These are phyloP conservation scores for Sugiyamaella chiloensis DNA, from an alignment of 805 yeast genomes.

Conservation along the genomic window DNA sequence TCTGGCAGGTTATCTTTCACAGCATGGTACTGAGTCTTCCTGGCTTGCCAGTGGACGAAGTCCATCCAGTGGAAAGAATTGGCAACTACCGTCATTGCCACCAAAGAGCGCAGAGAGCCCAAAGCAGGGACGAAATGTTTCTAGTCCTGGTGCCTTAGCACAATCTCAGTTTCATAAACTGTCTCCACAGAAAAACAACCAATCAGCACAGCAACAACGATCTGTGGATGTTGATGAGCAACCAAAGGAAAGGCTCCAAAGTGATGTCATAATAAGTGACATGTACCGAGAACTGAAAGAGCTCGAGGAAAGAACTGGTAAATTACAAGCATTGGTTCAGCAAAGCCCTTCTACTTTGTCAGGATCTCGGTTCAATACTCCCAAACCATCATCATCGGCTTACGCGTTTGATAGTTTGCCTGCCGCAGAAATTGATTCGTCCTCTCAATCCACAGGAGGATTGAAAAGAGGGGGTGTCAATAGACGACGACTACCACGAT, in stretches of 20 bases:
- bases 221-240: background rate
- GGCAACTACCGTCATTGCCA: constrained; percentile 1
- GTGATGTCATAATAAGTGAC: constrained; percentile 22
- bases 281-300: constrained; percentile 26
- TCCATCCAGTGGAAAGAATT: background rate
- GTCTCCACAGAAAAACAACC: background rate
- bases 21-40: constrained; percentile 1
- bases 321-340: constrained; percentile 20
- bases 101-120: background rate
- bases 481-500: constrained; percentile 17
- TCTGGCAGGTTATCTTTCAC: background rate
- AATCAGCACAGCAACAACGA: too few relatives aligned
- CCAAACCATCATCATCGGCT: background rate
- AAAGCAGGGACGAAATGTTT: background rate
- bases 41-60: constrained; percentile 3
- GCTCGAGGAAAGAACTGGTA: constrained; percentile 22
- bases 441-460: background rate
- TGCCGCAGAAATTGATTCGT: background rate
- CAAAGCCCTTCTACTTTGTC: constrained; percentile 5
- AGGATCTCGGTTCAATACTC: constrained; percentile 1
- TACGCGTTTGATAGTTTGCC: too few relatives aligned
- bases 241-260: constrained; percentile 3
- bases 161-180: background rate
- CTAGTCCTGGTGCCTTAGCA: constrained; percentile 1
- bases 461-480: constrained; percentile 17